Conservation (phyloP, 176 grass and related monocot genomes). For the Puccinellia tenuiflora region DNA sequence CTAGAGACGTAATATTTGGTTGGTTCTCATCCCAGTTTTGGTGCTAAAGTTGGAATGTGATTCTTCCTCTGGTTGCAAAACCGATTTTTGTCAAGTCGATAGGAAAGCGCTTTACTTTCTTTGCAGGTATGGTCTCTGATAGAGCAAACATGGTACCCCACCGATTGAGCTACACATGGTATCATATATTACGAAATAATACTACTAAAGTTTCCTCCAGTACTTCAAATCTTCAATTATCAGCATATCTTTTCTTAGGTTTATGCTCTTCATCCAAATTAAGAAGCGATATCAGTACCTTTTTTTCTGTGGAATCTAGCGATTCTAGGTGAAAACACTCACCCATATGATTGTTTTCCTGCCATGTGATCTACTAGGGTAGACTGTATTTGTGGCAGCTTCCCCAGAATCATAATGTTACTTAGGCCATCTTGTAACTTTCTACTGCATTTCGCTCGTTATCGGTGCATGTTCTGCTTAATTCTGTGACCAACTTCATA, state of each 20-base stretch:
- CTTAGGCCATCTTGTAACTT: background rate
- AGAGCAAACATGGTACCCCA: background rate
- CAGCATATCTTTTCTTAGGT: background rate
- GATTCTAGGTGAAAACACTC: background rate
- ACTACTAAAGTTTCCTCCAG: background rate
- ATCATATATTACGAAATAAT: background rate
- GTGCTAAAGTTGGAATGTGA: background rate
- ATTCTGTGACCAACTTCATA: background rate
- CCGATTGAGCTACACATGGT: background rate
- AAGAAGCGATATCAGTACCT: background rate
- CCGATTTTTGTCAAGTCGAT: too few species aligned
- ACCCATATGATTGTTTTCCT: background rate
- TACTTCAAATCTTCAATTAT: background rate
- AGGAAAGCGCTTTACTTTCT: background rate
- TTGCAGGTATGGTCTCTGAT: background rate
- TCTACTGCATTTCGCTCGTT: background rate
- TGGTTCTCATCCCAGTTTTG: background rate
- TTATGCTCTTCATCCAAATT: background rate
- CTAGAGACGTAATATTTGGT: background rate
- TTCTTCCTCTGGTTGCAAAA: background rate
- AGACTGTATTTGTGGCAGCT: background rate
- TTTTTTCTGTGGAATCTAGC: background rate
- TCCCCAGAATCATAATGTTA: background rate
- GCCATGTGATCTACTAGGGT: background rate
- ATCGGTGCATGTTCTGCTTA: background rate